Evolutionary conservation across 2,329 filamentous ascomycete genomes (phyloP).

Genomic region (Aspergillus sojae): DNA sequence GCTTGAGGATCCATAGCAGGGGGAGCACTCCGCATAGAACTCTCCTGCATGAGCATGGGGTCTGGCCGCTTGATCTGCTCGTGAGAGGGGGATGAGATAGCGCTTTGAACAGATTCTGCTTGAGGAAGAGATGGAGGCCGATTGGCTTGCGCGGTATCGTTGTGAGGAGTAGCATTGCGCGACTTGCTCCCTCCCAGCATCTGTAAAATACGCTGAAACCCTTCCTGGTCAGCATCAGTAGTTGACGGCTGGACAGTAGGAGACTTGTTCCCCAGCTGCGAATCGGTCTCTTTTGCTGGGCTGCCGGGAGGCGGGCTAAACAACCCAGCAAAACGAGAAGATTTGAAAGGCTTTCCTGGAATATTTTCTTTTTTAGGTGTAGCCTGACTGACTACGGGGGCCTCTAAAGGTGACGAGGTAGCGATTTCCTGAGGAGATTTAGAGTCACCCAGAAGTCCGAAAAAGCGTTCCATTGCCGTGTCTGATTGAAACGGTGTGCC

Average conservation of each 20-base stretch:
- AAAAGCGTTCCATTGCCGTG: constrained; percentile 75
- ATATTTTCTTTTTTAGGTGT: constrained; percentile 42
- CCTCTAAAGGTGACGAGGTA: constrained; percentile 39
- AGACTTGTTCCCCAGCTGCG: constrained; percentile 25
- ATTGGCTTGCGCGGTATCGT: constrained; percentile 36
- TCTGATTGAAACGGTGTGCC: constrained; percentile 67
- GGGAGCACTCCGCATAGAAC: constrained; percentile 25
- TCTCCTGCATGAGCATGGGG: constrained; percentile 31
- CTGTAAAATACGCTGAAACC: constrained; percentile 78
- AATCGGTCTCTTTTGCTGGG: constrained; percentile 42
- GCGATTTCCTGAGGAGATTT: constrained; percentile 45
- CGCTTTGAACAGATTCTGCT: constrained; percentile 30
- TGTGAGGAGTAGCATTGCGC: constrained; percentile 48
- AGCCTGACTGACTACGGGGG: constrained; percentile 27
- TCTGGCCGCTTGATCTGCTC: constrained; percentile 35
- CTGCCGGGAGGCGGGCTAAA: constrained; percentile 65
- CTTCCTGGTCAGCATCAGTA: constrained; percentile 74
- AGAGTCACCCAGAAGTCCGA: constrained; percentile 61
- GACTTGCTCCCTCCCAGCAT: constrained; percentile 69
- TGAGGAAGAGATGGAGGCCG: constrained; percentile 34
- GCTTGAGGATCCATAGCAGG: constrained; percentile 39
- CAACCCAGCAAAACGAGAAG: constrained; percentile 85
- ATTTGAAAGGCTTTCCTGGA: constrained; percentile 63
- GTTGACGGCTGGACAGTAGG: constrained; percentile 39
- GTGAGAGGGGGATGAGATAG: constrained; percentile 35